Evolutionary conservation across 805 yeast species (phyloP), one percentile per base, ranked within the genome.

Genomic region (Priceomyces carsonii): DNA sequence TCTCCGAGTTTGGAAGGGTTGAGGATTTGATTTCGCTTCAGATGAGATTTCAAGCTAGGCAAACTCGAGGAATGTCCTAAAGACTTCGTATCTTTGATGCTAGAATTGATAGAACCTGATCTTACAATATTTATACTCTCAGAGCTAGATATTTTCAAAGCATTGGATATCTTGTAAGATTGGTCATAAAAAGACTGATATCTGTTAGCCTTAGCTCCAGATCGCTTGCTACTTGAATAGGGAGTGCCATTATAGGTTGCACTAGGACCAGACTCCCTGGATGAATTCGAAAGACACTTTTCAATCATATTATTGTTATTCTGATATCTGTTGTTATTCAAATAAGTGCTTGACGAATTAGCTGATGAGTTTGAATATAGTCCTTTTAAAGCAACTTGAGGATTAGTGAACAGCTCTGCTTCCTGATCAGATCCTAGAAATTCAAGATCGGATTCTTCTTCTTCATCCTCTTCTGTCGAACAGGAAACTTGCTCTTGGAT

Each of bases 121-220:
- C 51, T 44, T n/a, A 45, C 32, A 17, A 45, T 26, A 28, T 53
- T 47, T 7, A 52, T 42, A 39, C 59, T 55, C 13, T 55, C 61
- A 12, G 55, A 44, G 15, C 55, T 45, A 10, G 59, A 52, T 3
- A 42, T 35, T 36, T 68, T 69, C 40, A 73, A 48, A 1, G 77
- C 76, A 49, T 59, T 66, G 1, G 72, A 62, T n/a, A 72, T 55
- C 25, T 66, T 56, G 32, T 54, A 55, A 6, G 72, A 65, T 43
- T 67, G 72, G 40, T 71, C 73, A 41, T 73, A 71, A 48, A 71
- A 70, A 8, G 63, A 61, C 48, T 73, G 76, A 42, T 72, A 74
- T 32, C 77, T 54, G 18, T 53, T 55, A 1, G 77, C 77, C 33
- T 66, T 62, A 12, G 76, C 76, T 21, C 56, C 66, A 10, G 63